phyloP scores from a whole-genome alignment of 768 basidiomycete species.

The Suillus paluster region DNA sequence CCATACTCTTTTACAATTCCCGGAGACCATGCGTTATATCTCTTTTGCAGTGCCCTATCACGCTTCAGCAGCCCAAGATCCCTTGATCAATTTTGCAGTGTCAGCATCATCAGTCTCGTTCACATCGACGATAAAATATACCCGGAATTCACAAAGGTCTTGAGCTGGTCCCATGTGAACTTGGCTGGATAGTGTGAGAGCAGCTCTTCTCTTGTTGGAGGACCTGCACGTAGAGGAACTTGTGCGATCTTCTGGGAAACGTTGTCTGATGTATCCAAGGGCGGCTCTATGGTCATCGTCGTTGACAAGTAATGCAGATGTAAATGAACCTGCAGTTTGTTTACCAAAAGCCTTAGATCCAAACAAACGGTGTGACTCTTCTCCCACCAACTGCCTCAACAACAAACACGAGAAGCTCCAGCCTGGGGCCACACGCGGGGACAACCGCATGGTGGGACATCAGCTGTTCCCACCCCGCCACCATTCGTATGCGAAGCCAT shows the following conservation, averaged over 20 bases:
- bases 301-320: conserved; percentile 27
- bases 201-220: conserved; percentile 29
- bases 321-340: no score
- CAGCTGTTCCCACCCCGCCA: no score
- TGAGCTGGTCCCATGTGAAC: no score
- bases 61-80: conserved; percentile 83
- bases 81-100: conserved; percentile 38
- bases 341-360: background rate
- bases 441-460: background rate
- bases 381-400: background rate
- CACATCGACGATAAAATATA: no score
- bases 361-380: background rate
- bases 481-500: no score
- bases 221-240: conserved; percentile 57
- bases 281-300: conserved; percentile 13
- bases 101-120: background rate
- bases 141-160: conserved; percentile 55
- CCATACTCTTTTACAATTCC: conserved; percentile 65
- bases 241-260: background rate
- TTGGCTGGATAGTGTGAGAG: no score
- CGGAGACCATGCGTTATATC: conserved; percentile 64
- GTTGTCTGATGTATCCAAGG: background rate
- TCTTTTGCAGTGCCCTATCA: conserved; percentile 65
- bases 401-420: background rate
- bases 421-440: background rate